Evolutionary conservation across 2,329 filamentous ascomycete species (phyloP).

Genomic region (Ustilaginoidea virens): DNA sequence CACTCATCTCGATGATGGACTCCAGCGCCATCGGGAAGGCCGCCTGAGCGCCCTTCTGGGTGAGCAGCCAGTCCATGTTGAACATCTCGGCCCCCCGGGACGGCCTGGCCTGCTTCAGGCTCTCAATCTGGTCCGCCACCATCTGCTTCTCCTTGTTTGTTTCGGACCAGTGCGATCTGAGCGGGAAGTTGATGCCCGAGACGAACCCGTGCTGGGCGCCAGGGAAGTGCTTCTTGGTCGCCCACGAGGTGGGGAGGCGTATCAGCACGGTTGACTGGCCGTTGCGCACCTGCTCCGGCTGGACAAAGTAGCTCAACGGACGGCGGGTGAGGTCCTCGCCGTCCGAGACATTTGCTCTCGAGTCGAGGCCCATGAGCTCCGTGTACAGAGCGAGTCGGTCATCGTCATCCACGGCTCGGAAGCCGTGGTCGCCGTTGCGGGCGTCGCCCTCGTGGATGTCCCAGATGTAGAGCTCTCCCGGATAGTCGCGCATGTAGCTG

Average conservation of each 20-base stretch:
- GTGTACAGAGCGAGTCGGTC: constrained; percentile 8
- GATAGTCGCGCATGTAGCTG: constrained; percentile 12
- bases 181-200: constrained; percentile 11
- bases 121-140: constrained; percentile 9
- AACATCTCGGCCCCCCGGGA: constrained; percentile 7
- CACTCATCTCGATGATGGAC: constrained; percentile 6
- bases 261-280: constrained; percentile 13
- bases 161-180: constrained; percentile 11
- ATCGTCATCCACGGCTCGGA: background rate
- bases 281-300: background rate
- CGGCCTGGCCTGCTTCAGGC: constrained; percentile 6
- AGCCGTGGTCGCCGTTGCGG: constrained; percentile 2
- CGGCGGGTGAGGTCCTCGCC: constrained; percentile 11
- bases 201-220: constrained; percentile 14
- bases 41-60: constrained; percentile 5
- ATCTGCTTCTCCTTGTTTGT: constrained; percentile 5
- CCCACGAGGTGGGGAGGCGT: constrained; percentile 12
- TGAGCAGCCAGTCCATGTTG: constrained; percentile 14
- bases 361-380: constrained; percentile 9
- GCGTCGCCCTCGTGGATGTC: constrained; percentile 11
- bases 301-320: constrained; percentile 13
- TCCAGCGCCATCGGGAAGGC: background rate
- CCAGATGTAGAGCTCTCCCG: constrained; percentile 19
- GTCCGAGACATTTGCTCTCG: constrained; percentile 9
- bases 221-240: constrained; percentile 8